Evolutionary conservation across 176 grass and related monocot species (phyloP), one percentile per base, ranked within the genome.

Genomic region (Guadua angustifolia): DNA sequence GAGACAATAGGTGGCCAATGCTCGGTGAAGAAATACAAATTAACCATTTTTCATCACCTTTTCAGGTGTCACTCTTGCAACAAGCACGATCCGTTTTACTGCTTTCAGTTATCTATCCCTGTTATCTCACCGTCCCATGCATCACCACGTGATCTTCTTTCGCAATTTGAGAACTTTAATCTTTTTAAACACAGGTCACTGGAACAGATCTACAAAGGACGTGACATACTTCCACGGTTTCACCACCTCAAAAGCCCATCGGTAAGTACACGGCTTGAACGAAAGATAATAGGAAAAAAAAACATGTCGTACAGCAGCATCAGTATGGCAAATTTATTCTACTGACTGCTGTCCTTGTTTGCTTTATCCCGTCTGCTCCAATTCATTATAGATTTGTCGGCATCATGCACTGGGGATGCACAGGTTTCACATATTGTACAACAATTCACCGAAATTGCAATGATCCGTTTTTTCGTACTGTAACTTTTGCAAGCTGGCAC

Each of bases 241-340:
- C 8, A 9, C 35, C 32, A 5, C 8, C 35, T 68, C 35, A 68
- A 40, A 21, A 35, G 16, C 26, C 2, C 12, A 33, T 8, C 3
- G 61, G 29, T 29, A 29, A 29, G 13, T 33, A 11, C 32, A 18
- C 25, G 25, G 49, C 51, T 57, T 12, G 4, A 16, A 52, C 18
- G 4, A 52, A 65, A 16, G 32, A 64, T 65, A 39, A 64, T 25
- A 5, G 24, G 9, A 13, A 5, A 8, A 9, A 24, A 7, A 69
- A 24, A 32, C 10, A 76, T 51, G 9, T 4, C 66, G 74, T 69
- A 26, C 64, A 43, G 13, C 0, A 9, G 4, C 21, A 6, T 12
- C 65, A 56, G 35, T 16, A 19, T n/a, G 2, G 21, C 6, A 25
- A 15, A 47, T 87, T 87, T 76, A 82, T 15, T 77, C 10, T n/a